Evolutionary conservation across 2,329 filamentous ascomycete species (phyloP), one percentile per base, ranked within the genome.

Genomic region (Colletotrichum musicola): DNA sequence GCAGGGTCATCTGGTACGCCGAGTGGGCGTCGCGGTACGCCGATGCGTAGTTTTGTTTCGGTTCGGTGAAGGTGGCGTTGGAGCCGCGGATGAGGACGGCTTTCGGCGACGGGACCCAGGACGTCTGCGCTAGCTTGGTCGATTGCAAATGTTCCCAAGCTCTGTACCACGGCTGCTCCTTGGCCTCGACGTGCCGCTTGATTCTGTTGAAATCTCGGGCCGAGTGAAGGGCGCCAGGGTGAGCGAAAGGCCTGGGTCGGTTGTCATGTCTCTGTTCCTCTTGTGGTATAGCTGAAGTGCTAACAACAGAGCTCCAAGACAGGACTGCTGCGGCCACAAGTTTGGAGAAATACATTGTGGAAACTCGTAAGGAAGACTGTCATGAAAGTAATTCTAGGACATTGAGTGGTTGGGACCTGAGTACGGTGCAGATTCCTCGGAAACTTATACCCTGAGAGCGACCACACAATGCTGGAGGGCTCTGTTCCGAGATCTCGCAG

Each of bases 71-170:
- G 16, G 40, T 42, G 16, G 40, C 40, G 40, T 42, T 42, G 12
- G 40, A 42, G 16, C 40, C 40, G 16, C 40, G 40, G 40, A 42
- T 12, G 40, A 42, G 40, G 40, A 42, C 40, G 16, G 40, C 40
- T 6, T 42, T 13, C 4, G 40, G 40, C 20, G 22, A 46, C 27
- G 42, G 44, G 46, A 6, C 55, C 55, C 20, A 13, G 10, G 6
- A 77, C 27, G 18, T 73, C 38, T 1, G 73, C 63, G 6, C 72
- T 68, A 44, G 73, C 72, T 0, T 63, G 71, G 40, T 62, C 50
- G 6, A 10, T 60, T 42, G 10, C 1, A 42, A 5, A 16, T 42
- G 40, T 6, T 42, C 3, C 40, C 40, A 42, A 4, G 40, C 40
- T 5, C 40, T 42, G 12, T 42, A 42, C 40, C 40, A 42, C 16